Base-by-base conservation (phyloP, 495 filamentous ascomycete genomes). In the Aspergillus biplanus region DNA sequence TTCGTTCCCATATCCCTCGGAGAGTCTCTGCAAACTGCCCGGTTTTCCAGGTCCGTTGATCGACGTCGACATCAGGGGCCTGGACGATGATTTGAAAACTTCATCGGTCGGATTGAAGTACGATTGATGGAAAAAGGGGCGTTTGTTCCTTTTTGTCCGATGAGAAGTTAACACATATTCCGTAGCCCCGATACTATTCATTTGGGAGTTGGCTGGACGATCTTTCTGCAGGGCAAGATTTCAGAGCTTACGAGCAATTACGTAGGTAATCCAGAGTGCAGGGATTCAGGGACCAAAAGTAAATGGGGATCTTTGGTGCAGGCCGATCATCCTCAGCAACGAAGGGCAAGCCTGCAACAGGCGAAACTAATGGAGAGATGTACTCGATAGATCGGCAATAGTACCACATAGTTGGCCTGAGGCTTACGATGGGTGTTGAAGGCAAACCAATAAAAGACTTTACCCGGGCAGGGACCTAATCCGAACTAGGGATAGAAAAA, bases 401-500 rank as follows among this genome's bases (percentile, higher is more conserved):
- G 3, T 54, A 31, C 21, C 21, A 49, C 46, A 4, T 49, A 18
- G 46, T 34, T 54, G 31, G 52, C 32, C 54, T 42, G 21, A 21
- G 54, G 9, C n/a, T 18, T 37, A n/a, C 13, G 53, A 8, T 7
- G 52, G 57, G 9, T 21, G 37, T 6, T 61, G 44, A 39, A 33
- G 57, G 57, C 57, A 59, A 50, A 44, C 57, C 44, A 47, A 47
- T 50, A 42, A 59, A 44, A 44, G 39, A 44, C n/a, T 44, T 44
- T 11, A 44, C 39, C 8, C 39, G 49, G 12, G 42, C 59, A 35
- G 59, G 46, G 55, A 55, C 6, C 63, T 63, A 55, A 6, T 4
- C 52, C 56, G 9, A 1, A 21, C 33, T 15, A 15, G 49, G 65
- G 44, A 32, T 57, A 44, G 52, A 18, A 33, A 33, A 63, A 74